Base-by-base conservation (phyloP, 202 grass and related monocot genomes). In the Hordeum pubiflorum region DNA sequence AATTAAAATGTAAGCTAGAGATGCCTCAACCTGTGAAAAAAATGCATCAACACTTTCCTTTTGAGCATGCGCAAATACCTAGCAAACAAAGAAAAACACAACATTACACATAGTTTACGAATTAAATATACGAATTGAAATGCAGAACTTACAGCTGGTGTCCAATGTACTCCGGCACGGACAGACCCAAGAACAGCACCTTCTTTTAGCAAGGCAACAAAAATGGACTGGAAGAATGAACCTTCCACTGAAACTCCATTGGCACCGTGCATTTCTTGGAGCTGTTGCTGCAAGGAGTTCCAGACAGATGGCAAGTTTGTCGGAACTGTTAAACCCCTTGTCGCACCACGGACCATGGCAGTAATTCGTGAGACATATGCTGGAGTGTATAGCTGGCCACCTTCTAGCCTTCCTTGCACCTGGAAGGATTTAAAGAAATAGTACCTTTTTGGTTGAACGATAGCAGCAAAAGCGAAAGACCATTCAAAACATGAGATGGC, bases 391-490 rank as follows among this genome's bases (percentile, higher is more conserved):
- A 97, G 79, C 43, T 97, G 92, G 58, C 92, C 95, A 66, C 95
- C 95, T 91, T 97, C 95, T 67, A 97, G 82, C 76, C 95, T 93
- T 74, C 95, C 95, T 91, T 94, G 91, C 69, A 97, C 90, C 95
- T 97, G 79, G 54, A 69, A 69, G 46, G 33, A 83, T 67, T 72
- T 43, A 55, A 14, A 72, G 75, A 33, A 66, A 36, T 36, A 55
- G 41, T 10, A 63, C 12, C 64, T 76, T 61, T 71, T 71, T 64
- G 33, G 10, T 43, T 48, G 20, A 79, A 50, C 67, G 50, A 73
- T 34, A 54, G 18, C 11, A 36, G 65, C 10, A 40, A 24, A 24
- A 66, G 38, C 18, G 21, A 82, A 79, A 78, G 60, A 52, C 6
- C 55, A 77, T 44, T 10, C 27, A 22, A 68, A 86, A 7, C 48